These are phyloP conservation scores for Mollisiaceae sp. DNA, from an alignment of 2,329 filamentous ascomycete species.

Conservation along the genomic window DNA sequence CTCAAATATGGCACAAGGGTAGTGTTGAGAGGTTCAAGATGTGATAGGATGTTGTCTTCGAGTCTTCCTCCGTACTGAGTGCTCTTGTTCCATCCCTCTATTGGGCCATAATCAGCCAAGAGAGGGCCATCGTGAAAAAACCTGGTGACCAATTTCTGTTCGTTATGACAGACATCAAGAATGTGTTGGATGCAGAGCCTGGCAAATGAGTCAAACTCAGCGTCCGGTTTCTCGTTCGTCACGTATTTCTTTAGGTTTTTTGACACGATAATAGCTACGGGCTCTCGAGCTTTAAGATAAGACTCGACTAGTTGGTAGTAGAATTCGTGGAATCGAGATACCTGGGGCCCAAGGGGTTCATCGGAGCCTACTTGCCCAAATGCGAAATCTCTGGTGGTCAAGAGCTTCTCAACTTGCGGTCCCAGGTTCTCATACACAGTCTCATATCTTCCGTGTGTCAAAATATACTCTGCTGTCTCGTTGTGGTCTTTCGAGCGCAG, in stretches of 20 bases:
- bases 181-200: conserved; percentile 39
- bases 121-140: conserved; percentile 41
- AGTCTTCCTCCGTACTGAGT: conserved; percentile 37
- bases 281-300: conserved; percentile 51
- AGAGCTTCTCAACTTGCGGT: conserved; percentile 65
- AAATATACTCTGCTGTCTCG: conserved; percentile 72
- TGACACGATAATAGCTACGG: conserved; percentile 59
- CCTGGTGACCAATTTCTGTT: conserved; percentile 37
- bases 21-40: conserved; percentile 38
- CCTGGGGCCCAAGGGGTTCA: conserved; percentile 63
- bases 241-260: conserved; percentile 60
- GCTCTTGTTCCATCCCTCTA: conserved; percentile 35
- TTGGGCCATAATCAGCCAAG: conserved; percentile 32
- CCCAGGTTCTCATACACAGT: conserved; percentile 59
- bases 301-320: conserved; percentile 56
- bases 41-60: conserved; percentile 37
- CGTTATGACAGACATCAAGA: conserved; percentile 42
- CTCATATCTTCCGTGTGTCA: conserved; percentile 72
- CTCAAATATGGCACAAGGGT: conserved; percentile 38
- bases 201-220: conserved; percentile 41
- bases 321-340: conserved; percentile 65
- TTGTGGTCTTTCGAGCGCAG: conserved; percentile 68
- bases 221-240: conserved; percentile 35
- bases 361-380: conserved; percentile 72
- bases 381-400: conserved; percentile 39